These are phyloP conservation scores for Neoboletus subvelutipes DNA, from an alignment of 768 basidiomycete genomes.

Conservation along the genomic window DNA sequence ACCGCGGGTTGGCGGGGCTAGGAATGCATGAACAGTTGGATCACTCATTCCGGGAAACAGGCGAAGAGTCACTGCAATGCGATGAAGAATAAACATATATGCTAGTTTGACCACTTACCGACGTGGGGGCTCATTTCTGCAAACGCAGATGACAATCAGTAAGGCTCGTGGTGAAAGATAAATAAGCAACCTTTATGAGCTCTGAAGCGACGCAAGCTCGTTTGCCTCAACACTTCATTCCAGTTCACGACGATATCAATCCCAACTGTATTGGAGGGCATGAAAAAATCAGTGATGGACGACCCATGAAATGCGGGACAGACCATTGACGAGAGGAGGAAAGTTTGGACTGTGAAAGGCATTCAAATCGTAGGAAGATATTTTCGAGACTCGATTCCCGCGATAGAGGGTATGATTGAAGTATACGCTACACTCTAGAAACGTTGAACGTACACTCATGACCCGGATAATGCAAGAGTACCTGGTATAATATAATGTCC, in stretches of 20 bases:
- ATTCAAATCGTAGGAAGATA: constrained; percentile 77
- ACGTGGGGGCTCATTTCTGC: constrained; percentile 81
- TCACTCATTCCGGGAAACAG: constrained; percentile 86
- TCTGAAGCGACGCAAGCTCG: constrained; percentile 70
- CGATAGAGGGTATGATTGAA: constrained; percentile 89
- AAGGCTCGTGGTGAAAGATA: not conserved
- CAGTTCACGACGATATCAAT: constrained; percentile 90
- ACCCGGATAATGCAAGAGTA: constrained; percentile 27
- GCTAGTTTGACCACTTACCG: constrained; percentile 44
- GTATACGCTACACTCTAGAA: constrained; percentile 78
- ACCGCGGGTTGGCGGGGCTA: constrained; percentile 70
- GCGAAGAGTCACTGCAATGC: constrained; percentile 65
- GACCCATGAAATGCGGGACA: not conserved
- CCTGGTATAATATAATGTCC: constrained; percentile 92
- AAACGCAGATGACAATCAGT: constrained; percentile 13
- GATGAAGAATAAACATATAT: constrained; percentile 15
- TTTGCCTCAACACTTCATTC: constrained; percentile 84
- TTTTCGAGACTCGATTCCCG: constrained; percentile 81
- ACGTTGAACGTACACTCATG: not conserved
- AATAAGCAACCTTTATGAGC: constrained; percentile 66
- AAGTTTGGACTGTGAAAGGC: constrained; percentile 89
- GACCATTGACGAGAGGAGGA: constrained; percentile 76
- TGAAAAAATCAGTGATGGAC: constrained; percentile 6
- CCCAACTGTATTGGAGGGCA: constrained; percentile 52
- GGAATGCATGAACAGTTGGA: constrained; percentile 71